Conservation (phyloP, 176 grass and related monocot species). For the Neostapfia colusana region DNA sequence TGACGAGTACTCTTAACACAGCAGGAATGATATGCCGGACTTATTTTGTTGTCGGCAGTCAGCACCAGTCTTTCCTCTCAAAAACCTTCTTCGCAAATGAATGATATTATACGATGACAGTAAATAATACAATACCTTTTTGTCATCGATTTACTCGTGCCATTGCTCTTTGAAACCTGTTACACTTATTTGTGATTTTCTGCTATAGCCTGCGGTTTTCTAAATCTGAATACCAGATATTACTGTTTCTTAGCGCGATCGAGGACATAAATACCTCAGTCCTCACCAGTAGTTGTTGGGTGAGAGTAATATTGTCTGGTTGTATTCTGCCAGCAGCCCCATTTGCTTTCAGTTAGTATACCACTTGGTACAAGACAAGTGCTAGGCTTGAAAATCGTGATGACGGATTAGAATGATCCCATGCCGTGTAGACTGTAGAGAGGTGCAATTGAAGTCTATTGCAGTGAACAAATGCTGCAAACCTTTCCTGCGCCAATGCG, state of each 20-base stretch:
- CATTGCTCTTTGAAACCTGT: not conserved
- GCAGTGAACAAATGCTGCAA: too few species aligned
- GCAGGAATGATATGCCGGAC: not conserved
- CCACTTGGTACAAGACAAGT: slow-evolving; percentile 25
- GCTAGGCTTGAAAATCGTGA: slow-evolving; percentile 22
- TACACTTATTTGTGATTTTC: not conserved
- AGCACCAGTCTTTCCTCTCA: not conserved
- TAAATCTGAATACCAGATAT: not conserved
- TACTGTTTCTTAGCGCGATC: not conserved
- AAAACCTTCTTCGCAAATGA: slow-evolving; percentile 13
- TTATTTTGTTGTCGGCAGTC: slow-evolving; percentile 31
- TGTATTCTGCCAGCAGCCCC: slow-evolving; percentile 26
- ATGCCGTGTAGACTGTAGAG: too few species aligned
- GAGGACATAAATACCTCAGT: not conserved
- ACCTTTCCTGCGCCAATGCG: slow-evolving; percentile 90
- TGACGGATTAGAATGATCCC: not conserved
- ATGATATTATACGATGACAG: slow-evolving; percentile 1
- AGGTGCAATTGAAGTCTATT: too few species aligned
- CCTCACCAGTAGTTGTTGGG: not conserved
- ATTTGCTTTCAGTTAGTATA: slow-evolving; percentile 39
- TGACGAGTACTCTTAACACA: slow-evolving; percentile 7
- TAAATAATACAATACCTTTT: not conserved
- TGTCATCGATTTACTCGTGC: not conserved
- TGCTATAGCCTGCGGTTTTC: not conserved
- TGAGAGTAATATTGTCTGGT: not conserved